A percentile compares a stretch with the other conserved stretches of the same genome.
Conservation (phyloP, 1,139 yeast species). For the Arxiozyma slooffiae region DNA sequence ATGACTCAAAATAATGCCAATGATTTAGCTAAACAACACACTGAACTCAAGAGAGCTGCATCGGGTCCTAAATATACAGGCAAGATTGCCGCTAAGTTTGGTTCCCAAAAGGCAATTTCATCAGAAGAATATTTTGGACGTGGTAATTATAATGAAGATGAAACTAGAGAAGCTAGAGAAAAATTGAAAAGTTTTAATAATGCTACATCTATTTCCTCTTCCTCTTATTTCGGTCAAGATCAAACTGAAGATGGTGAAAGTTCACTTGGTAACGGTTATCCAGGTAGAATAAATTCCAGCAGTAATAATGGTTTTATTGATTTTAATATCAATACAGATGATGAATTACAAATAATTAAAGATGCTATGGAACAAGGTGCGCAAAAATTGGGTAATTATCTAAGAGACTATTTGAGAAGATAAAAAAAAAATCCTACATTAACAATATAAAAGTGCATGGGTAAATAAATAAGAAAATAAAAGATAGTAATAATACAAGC, state of each 20-base stretch:
- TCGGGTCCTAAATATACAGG: slow-evolving; percentile 48
- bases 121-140: slow-evolving; percentile 92
- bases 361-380: slow-evolving; percentile 96
- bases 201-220: slow-evolving; percentile 83
- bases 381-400: slow-evolving; percentile 67
- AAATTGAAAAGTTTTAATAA: slow-evolving; percentile 74
- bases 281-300: slow-evolving; percentile 15
- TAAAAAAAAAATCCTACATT: slow-evolving; percentile 10
- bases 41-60: slow-evolving; percentile 35
- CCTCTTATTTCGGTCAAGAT: slow-evolving; percentile 87
- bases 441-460: background rate
- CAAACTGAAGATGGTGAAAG: slow-evolving; percentile 32
- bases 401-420: slow-evolving; percentile 68
- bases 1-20: slow-evolving; percentile 53
- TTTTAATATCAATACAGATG: slow-evolving; percentile 51
- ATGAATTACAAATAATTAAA: slow-evolving; percentile 77
- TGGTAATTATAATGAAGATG: slow-evolving; percentile 69
- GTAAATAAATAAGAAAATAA: slow-evolving; percentile 6
- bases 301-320: slow-evolving; percentile 39
- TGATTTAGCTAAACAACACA: slow-evolving; percentile 34
- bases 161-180: slow-evolving; percentile 66
- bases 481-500: background rate
- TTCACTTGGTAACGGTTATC: background rate
- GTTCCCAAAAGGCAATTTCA: slow-evolving; percentile 85
- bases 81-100: slow-evolving; percentile 66